Evolutionary conservation across 805 yeast genomes (phyloP), one percentile per base, ranked within the genome.

Genomic region (Kuraishia borneana): DNA sequence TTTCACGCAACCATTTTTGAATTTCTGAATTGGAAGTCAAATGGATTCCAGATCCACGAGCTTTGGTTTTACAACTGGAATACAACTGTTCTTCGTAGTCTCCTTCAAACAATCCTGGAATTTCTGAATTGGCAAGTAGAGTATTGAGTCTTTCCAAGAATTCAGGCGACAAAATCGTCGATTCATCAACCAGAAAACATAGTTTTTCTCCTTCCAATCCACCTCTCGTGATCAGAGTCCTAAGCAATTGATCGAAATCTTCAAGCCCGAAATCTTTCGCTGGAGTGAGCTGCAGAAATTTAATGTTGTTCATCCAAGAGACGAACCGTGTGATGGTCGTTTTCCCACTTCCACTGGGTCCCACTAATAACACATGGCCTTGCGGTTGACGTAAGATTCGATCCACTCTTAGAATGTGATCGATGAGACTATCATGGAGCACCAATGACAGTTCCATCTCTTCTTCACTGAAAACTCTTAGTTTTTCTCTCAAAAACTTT

Each of bases 91-190:
- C 57, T 33, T 61, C 67, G 6, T 83, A 88, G 7, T 83, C 94
- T 0, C 76, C 87, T 36, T 73, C 82, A 51, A 84, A 89, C 10
- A 89, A 58, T 3, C 95, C 96, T 1, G 96, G 96, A 26, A 87
- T 68, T 47, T 89, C 96, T 0, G 95, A 83, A 53, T 89, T 89
- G 0, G 96, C 96, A 26, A 89, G 63, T n/a, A 89, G 58, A 0
- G 95, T 83, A 46, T 89, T 89, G 92, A 89, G 85, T 40, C 95
- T 61, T 53, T 89, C 97, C 21, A 89, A 55, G 47, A 88, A 89
- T 0, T 92, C 63, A 0, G 94, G 65, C 22, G 83, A 88, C 28
- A 76, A 44, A 33, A 87, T 72, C 20, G 78, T 73, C 0, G 94
- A 75, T 45, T 89, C 96, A 43, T 85, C 95, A 14, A 89, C 65